Evolutionary conservation across 805 yeast genomes (phyloP).

Genomic region (Lipomyces sp.): DNA sequence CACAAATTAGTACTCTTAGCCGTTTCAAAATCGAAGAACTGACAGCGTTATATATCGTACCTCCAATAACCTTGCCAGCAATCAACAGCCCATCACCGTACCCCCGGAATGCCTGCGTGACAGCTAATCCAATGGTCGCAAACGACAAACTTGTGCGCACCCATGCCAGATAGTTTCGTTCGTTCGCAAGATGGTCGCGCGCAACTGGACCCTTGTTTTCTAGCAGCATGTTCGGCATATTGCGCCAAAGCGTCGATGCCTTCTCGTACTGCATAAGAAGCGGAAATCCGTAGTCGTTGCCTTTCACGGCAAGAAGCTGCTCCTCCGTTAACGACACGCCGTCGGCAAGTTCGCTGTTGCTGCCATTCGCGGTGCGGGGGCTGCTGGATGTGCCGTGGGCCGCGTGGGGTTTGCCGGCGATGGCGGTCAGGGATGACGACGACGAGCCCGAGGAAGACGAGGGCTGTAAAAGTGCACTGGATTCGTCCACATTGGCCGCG

Average conservation of each 20-base stretch:
- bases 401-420: too few species aligned
- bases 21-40: not conserved
- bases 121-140: slow-evolving; percentile 55
- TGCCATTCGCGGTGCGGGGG: too few species aligned
- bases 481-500: too few species aligned
- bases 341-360: too few species aligned
- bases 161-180: slow-evolving; percentile 62
- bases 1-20: not conserved
- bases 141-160: slow-evolving; percentile 54
- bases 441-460: too few species aligned
- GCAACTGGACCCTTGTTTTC: slow-evolving; percentile 32
- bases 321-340: slow-evolving; percentile 4
- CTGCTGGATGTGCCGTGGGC: too few species aligned
- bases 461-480: too few species aligned
- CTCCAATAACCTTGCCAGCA: slow-evolving; percentile 20
- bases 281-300: slow-evolving; percentile 26
- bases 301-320: slow-evolving; percentile 9
- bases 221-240: slow-evolving; percentile 24
- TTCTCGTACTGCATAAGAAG: slow-evolving; percentile 22
- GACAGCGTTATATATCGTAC: slow-evolving; percentile 1
- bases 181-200: slow-evolving; percentile 50
- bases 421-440: too few species aligned
- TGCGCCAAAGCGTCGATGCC: slow-evolving; percentile 8
- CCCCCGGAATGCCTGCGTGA: slow-evolving; percentile 52
- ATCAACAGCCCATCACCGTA: slow-evolving; percentile 22